Evolutionary conservation across 352 stramenopile species (phyloP), one percentile per base, ranked within the genome.

Genomic region (Phytophthora fragariae): DNA sequence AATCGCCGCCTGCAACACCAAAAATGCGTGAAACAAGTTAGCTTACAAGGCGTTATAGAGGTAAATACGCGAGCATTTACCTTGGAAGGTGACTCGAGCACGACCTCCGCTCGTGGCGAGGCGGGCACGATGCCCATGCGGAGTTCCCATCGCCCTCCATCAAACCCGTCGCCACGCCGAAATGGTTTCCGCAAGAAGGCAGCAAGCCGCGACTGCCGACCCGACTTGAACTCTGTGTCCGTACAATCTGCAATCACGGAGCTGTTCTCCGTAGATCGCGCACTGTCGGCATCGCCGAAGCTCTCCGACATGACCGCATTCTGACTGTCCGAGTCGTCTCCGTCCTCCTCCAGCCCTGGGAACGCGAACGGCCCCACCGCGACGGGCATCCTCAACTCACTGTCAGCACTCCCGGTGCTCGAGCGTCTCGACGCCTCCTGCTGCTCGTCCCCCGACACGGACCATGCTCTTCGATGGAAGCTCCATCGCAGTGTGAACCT

Each of bases 231-330:
- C 35, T 93, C 83, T 4, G 72, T 64, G 33, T 94, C 87, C 1
- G 75, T 80, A 33, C 87, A 65, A 24, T 94, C 87, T 9, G 87
- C 81, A 50, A 91, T 59, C 5, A 92, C 77, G 0, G 87, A 94
- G 72, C 85, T 92, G 62, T 91, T 90, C 63, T 92, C 84, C 1
- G 87, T 94, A 5, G 85, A 92, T 27, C 82, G 73, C 1, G 77
- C 82, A 64, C 87, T 94, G 72, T 94, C 84, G 2, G 80, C 87
- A 52, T 94, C 87, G 2, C 87, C 85, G 72, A 94, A 94, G 44
- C 85, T 92, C 68, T 94, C 87, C 0, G 87, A 94, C 56, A 90
- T 81, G 57, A 94, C 87, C 12, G 87, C 87, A 54, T 81, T 76
- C 53, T 91, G 87, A 55, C 85, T 92, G 54, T 92, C 85, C 12